Evolutionary conservation across 495 filamentous ascomycete species (phyloP).

Genomic region (Evernia prunastri): DNA sequence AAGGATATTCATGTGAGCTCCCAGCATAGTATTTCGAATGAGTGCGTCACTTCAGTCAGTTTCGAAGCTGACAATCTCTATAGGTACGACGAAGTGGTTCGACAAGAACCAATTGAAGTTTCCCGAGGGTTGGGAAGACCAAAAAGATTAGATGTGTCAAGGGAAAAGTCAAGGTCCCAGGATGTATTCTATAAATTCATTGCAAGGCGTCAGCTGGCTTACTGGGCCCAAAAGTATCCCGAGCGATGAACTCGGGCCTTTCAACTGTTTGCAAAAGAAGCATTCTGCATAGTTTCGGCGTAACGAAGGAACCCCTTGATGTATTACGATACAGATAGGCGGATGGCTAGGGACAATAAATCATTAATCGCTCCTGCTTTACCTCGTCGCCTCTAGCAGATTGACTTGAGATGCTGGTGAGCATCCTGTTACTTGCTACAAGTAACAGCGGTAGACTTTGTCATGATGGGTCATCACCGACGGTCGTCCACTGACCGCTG

Average conservation of each 20-base stretch:
- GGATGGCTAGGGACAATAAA: neutral
- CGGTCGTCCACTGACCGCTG: neutral
- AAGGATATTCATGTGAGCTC: slow-evolving; percentile 83
- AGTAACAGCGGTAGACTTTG: neutral
- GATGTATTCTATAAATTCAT: neutral
- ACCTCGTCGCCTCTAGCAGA: neutral
- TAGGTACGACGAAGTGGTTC: slow-evolving; percentile 77
- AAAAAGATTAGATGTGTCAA: slow-evolving; percentile 46
- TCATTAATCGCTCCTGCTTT: neutral
- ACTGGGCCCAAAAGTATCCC: neutral
- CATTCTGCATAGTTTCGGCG: slow-evolving; percentile 1
- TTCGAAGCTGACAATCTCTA: slow-evolving; percentile 14
- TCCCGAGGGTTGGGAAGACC: slow-evolving; percentile 72
- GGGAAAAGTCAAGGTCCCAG: neutral
- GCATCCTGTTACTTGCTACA: neutral
- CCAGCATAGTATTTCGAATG: neutral
- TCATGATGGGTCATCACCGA: neutral
- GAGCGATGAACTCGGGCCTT: neutral
- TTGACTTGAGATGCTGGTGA: neutral
- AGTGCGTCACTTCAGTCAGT: neutral
- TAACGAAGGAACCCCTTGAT: neutral
- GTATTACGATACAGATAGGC: neutral
- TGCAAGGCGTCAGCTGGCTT: neutral
- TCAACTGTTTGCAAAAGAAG: neutral
- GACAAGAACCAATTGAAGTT: slow-evolving; percentile 71